phyloP scores from a whole-genome alignment of 257 asterid genomes.

The Penstemon davidsonii region DNA sequence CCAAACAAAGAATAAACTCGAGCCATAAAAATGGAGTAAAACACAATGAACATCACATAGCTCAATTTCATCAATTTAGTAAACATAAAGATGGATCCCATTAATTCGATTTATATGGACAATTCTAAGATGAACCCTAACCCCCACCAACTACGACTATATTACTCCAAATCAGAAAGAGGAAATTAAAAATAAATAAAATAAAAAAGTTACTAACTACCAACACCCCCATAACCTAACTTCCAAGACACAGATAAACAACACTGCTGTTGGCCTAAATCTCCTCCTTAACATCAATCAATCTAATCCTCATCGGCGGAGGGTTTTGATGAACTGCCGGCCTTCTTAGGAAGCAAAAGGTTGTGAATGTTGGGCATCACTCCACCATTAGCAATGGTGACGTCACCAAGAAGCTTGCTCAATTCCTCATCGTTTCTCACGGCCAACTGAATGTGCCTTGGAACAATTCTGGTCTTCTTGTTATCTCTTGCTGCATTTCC shows the following conservation, averaged over 20 bases:
- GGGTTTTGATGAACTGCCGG: constrained; percentile 39
- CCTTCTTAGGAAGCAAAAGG: constrained; percentile 38
- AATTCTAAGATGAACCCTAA: constrained; percentile 14
- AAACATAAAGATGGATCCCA: background rate
- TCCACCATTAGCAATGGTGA: constrained; percentile 39
- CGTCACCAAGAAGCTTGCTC: constrained; percentile 42
- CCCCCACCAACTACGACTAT: constrained; percentile 4
- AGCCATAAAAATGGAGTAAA: background rate
- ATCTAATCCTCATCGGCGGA: constrained; percentile 36
- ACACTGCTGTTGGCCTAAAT: background rate
- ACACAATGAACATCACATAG: background rate
- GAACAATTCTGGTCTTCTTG: constrained; percentile 43
- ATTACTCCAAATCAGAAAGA: background rate
- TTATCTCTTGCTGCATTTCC: constrained; percentile 44
- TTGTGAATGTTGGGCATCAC: constrained; percentile 47
- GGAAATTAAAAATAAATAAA: background rate
- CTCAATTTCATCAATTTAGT: constrained; percentile 10
- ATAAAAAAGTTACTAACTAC: background rate
- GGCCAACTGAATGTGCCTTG: constrained; percentile 42
- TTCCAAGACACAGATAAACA: background rate
- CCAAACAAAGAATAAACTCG: too few relatives aligned
- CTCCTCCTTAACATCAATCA: background rate
- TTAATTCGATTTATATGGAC: constrained; percentile 32
- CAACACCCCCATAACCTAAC: constrained; percentile 18
- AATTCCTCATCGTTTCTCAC: constrained; percentile 41